Conservation (phyloP, 257 asterid genomes). For the Echium plantagineum region DNA sequence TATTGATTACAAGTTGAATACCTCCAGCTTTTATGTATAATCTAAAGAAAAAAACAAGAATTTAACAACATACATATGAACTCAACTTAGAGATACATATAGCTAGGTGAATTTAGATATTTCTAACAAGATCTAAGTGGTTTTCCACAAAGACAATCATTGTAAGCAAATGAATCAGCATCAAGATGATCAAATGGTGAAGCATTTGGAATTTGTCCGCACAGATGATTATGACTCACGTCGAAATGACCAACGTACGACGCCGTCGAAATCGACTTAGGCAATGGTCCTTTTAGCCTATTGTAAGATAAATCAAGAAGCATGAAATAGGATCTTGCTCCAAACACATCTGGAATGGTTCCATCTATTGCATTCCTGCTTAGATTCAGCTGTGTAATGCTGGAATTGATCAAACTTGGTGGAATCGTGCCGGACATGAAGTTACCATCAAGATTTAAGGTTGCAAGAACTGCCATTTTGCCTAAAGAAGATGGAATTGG, state of each 20-base stretch:
- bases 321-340: conserved; percentile 51
- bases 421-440: conserved; percentile 57
- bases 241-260: conserved; percentile 67
- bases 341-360: conserved; percentile 55
- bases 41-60: too few species aligned
- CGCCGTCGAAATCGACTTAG: conserved; percentile 48
- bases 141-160: conserved; percentile 88
- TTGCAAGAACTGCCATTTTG: conserved; percentile 68
- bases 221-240: conserved; percentile 82
- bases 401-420: conserved; percentile 30
- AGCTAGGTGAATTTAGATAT: too few species aligned
- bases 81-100: too few species aligned
- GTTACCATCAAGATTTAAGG: conserved; percentile 75
- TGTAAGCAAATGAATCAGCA: conserved; percentile 61
- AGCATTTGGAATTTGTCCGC: conserved; percentile 76
- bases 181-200: conserved; percentile 89
- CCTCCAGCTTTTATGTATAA: too few species aligned
- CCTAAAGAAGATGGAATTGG: conserved; percentile 63
- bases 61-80: too few species aligned
- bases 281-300: conserved; percentile 43
- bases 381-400: conserved; percentile 45
- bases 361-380: conserved; percentile 60
- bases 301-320: conserved; percentile 66
- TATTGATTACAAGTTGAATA: not conserved
- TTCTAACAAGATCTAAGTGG: conserved; percentile 58